Conservation (phyloP, 2,329 filamentous ascomycete genomes). For the Chrysoporthe deuterocubensis region DNA sequence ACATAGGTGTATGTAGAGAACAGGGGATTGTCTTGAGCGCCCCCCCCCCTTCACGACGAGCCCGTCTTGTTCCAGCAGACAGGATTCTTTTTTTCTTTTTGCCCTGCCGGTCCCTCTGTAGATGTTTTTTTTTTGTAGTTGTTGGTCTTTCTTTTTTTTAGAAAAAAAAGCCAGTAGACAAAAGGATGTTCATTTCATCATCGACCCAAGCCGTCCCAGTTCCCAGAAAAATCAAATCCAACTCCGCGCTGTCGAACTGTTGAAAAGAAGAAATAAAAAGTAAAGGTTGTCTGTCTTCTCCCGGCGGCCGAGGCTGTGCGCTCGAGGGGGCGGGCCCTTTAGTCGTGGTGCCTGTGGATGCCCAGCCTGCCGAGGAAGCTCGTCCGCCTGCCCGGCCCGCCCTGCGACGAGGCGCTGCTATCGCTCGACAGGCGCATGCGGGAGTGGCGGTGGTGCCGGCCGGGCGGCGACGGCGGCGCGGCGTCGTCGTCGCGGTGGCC, state of each 20-base stretch:
- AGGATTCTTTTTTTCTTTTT: neutral
- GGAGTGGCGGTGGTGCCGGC: slow-evolving; percentile 4
- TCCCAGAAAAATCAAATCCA: slow-evolving; percentile 2
- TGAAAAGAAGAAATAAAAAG: neutral
- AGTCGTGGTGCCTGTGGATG: slow-evolving; percentile 16
- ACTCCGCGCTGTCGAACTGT: slow-evolving; percentile 23
- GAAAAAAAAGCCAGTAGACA: slow-evolving; percentile 9
- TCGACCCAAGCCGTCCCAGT: neutral
- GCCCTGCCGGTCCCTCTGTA: neutral
- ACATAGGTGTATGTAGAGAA: slow-evolving; percentile 1
- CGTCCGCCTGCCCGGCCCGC: slow-evolving; percentile 23
- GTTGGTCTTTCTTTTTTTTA: neutral
- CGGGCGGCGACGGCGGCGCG: slow-evolving; percentile 13
- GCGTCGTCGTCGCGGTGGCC: slow-evolving; percentile 31
- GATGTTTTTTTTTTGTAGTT: neutral
- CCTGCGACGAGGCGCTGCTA: slow-evolving; percentile 19
- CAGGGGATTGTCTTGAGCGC: neutral
- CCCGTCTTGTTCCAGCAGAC: slow-evolving; percentile 14
- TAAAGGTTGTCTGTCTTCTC: neutral
- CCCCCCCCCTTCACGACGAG: neutral
- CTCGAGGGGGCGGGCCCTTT: neutral
- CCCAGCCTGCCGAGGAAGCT: slow-evolving; percentile 28
- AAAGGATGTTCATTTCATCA: slow-evolving; percentile 17
- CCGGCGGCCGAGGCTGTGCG: neutral
- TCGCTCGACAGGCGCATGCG: slow-evolving; percentile 15